Percentiles rank a stretch among this genome's conserved stretches.
phyloP scores from a whole-genome alignment of 2,329 filamentous ascomycete species.

The Microsporum ferrugineum region DNA sequence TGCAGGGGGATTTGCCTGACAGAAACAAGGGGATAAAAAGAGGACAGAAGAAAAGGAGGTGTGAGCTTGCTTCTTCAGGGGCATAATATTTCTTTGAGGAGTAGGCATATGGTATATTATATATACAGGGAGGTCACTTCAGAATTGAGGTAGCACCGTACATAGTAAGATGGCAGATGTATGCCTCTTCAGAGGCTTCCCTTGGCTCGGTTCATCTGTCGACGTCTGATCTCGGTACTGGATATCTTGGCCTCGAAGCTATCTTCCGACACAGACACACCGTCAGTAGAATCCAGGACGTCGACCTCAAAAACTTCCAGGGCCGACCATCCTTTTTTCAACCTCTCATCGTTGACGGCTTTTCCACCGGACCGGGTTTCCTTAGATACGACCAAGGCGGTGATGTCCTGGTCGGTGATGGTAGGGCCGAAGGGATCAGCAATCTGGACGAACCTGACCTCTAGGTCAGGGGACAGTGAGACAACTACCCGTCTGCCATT shows the following conservation, averaged over 20 bases:
- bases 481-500: slow-evolving; percentile 30
- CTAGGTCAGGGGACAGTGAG: slow-evolving; percentile 33
- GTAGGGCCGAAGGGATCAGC: slow-evolving; percentile 85
- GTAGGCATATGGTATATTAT: background rate
- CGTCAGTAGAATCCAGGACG: slow-evolving; percentile 61
- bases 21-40: background rate
- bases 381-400: slow-evolving; percentile 71
- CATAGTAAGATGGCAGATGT: background rate
- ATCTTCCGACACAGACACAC: slow-evolving; percentile 38
- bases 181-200: slow-evolving; percentile 15
- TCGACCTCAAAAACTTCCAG: slow-evolving; percentile 82
- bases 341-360: slow-evolving; percentile 74
- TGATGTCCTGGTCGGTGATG: slow-evolving; percentile 65
- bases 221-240: slow-evolving; percentile 69
- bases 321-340: slow-evolving; percentile 60
- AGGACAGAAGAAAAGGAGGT: background rate
- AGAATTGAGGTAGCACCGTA: background rate
- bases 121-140: background rate
- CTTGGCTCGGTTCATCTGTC: slow-evolving; percentile 31
- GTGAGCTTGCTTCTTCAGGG: background rate
- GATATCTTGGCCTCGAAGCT: slow-evolving; percentile 77
- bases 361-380: slow-evolving; percentile 77
- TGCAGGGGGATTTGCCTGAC: background rate
- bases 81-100: background rate
- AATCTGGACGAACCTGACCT: slow-evolving; percentile 71